Conservation (phyloP, 2,329 filamentous ascomycete genomes). For the Penicillium sp. region DNA sequence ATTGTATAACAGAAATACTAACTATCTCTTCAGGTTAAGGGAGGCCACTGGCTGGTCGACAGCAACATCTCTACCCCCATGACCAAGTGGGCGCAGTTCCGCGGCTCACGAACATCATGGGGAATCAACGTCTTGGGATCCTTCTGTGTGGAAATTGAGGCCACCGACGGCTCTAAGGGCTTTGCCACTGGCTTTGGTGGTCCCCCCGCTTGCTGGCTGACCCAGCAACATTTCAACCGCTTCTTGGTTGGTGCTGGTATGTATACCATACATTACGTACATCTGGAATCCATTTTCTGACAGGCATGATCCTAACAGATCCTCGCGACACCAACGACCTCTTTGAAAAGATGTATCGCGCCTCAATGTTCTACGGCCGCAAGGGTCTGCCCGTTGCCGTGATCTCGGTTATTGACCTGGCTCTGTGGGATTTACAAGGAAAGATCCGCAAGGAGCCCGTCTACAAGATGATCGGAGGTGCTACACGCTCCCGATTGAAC, state of each 20-base stretch:
- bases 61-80: slow-evolving; percentile 89
- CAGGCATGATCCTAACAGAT: slow-evolving; percentile 50
- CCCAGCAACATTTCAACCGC: slow-evolving; percentile 88
- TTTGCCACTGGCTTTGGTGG: slow-evolving; percentile 94
- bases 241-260: slow-evolving; percentile 77
- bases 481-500: slow-evolving; percentile 76
- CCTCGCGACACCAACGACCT: slow-evolving; percentile 87
- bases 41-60: slow-evolving; percentile 76
- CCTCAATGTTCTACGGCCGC: slow-evolving; percentile 93
- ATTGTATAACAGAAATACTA: neutral
- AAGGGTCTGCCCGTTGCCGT: slow-evolving; percentile 88
- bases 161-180: slow-evolving; percentile 84
- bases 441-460: slow-evolving; percentile 91
- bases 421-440: slow-evolving; percentile 86
- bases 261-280: slow-evolving; percentile 8
- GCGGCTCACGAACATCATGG: slow-evolving; percentile 84
- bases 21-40: slow-evolving; percentile 39
- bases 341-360: slow-evolving; percentile 96
- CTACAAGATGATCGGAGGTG: slow-evolving; percentile 89
- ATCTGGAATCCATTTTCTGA: neutral
- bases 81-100: slow-evolving; percentile 84
- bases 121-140: slow-evolving; percentile 94
- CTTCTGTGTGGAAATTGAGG: slow-evolving; percentile 87
- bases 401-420: slow-evolving; percentile 91
- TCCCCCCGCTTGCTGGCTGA: slow-evolving; percentile 89